Conservation (phyloP, 768 basidiomycete species). For the Lactarius hatsudake region DNA sequence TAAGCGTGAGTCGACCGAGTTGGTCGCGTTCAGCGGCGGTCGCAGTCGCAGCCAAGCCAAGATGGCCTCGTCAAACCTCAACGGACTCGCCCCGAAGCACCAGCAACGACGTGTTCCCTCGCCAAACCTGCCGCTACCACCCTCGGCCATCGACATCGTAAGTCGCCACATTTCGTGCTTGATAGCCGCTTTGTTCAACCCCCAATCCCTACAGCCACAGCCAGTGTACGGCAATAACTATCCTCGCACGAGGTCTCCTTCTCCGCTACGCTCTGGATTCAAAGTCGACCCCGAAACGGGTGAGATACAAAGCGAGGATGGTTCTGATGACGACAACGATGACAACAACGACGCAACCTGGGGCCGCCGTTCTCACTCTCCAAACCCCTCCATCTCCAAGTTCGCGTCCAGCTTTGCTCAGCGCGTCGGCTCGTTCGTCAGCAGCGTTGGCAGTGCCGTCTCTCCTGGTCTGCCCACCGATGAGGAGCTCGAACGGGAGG, state of each 20-base stretch:
- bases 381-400: slow-evolving; percentile 67
- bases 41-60: slow-evolving; percentile 16
- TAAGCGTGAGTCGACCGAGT: neutral
- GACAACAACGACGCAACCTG: slow-evolving; percentile 41
- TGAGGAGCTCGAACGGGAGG: slow-evolving; percentile 80
- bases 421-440: slow-evolving; percentile 66
- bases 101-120: slow-evolving; percentile 41
- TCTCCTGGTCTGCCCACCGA: slow-evolving; percentile 53
- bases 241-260: slow-evolving; percentile 54
- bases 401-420: slow-evolving; percentile 75
- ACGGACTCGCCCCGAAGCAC: slow-evolving; percentile 30
- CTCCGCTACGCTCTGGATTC: slow-evolving; percentile 67
- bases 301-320: slow-evolving; percentile 38
- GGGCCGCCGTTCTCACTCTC: slow-evolving; percentile 54
- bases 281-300: slow-evolving; percentile 57
- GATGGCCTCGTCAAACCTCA: slow-evolving; percentile 33
- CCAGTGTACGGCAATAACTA: slow-evolving; percentile 40
- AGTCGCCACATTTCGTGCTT: slow-evolving; percentile 9
- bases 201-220: slow-evolving; percentile 38
- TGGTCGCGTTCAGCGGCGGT: slow-evolving; percentile 6
- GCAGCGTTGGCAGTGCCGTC: slow-evolving; percentile 42
- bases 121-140: slow-evolving; percentile 37
- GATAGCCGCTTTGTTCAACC: slow-evolving; percentile 22
- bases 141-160: slow-evolving; percentile 43
- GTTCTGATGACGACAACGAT: slow-evolving; percentile 46